Base-by-base conservation (phyloP, 352 stramenopile species). In the Phytophthora sp. region DNA sequence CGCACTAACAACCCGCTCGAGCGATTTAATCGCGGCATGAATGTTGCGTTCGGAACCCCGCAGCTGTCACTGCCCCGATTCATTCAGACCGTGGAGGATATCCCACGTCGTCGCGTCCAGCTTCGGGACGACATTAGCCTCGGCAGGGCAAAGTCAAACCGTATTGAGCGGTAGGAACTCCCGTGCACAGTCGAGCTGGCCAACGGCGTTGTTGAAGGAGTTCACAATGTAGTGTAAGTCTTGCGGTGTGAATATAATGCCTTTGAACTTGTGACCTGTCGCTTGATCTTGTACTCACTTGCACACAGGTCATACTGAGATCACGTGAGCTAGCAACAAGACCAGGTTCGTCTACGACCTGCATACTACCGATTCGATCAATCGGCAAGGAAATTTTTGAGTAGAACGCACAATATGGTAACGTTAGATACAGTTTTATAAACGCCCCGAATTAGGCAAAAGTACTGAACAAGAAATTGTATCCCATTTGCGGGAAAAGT, bases 51-150 rank as follows among this genome's bases (percentile, higher is more conserved):
- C n/a, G 24, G 29, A 23, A 53, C 57, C 4, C n/a, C n/a, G n/a
- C n/a, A n/a, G n/a, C n/a, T n/a, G n/a, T n/a, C n/a, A n/a, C 23
- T 58, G n/a, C 33, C 46, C 4, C 36, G 57, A 50, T 65, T 65
- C n/a, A 29, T 65, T 52, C 57, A 65, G 41, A 58, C 35, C 12
- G 33, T 58, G 3, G 45, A 65, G 20, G 24, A 65, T 24, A 47
- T 65, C 3, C 36, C 57, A 4, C 57, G 46, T 21, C 42, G 23
- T 26, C 30, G 29, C 30, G 42, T 56, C 5, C 35, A 52, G 15
- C 35, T 52, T 30, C 45, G 35, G 18, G 35, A 65, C 16, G 42
- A 55, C n/a, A 68, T 55, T 21, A 53, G 21, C 20, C 54, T 20
- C 7, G 54, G 54, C 3, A 23, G 18, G 23, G 54, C 54, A 20